A percentile compares a stretch with the other conserved stretches of the same genome.
Evolutionary conservation across 495 filamentous ascomycete genomes (phyloP).

Genomic region (Parathielavia appendiculata): DNA sequence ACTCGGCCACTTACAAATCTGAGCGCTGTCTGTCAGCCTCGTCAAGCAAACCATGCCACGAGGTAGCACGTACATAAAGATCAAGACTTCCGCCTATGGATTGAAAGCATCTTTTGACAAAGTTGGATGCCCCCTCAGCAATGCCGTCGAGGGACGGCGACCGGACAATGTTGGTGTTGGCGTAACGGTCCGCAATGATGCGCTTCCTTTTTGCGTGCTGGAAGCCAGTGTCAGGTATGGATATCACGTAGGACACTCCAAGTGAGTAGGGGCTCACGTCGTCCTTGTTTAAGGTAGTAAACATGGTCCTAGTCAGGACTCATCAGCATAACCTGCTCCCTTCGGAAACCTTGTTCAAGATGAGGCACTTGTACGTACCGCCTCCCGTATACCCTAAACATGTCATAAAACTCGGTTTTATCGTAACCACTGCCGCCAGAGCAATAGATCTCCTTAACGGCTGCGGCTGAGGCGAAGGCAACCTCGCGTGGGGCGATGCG

Average conservation of each 20-base stretch:
- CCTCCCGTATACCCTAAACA: constrained; percentile 54
- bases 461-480: constrained; percentile 52
- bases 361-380: constrained; percentile 39
- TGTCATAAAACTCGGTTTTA: constrained; percentile 62
- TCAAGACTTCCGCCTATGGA: constrained; percentile 45
- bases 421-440: constrained; percentile 62
- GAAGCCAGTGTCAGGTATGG: neutral
- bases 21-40: neutral
- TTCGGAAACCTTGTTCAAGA: no score
- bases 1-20: constrained; percentile 24
- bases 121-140: constrained; percentile 47
- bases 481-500: constrained; percentile 57
- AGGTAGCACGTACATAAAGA: constrained; percentile 47
- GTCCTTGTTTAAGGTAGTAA: constrained; percentile 54
- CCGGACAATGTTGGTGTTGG: constrained; percentile 59
- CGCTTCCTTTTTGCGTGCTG: constrained; percentile 57
- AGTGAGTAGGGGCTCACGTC: constrained; percentile 33
- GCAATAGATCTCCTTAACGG: constrained; percentile 62
- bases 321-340: neutral
- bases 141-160: constrained; percentile 49
- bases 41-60: neutral
- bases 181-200: constrained; percentile 58
- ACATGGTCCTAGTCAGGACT: constrained; percentile 48
- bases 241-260: no score
- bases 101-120: constrained; percentile 46